phyloP scores from a whole-genome alignment of 2,329 filamentous ascomycete species.

The Trichophyton mentagrophytes region DNA sequence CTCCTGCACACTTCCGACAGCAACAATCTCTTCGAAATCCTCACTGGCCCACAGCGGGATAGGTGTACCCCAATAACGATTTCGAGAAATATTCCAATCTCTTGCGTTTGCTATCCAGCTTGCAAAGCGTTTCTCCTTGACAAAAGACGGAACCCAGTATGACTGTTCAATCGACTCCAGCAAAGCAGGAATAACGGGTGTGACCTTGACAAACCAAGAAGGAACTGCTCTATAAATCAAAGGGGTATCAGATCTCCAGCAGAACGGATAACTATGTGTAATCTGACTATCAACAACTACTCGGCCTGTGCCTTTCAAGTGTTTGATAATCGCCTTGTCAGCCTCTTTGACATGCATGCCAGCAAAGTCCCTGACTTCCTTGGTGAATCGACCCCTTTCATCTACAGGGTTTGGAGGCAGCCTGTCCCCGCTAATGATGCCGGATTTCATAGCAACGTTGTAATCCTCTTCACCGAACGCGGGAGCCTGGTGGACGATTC shows the following conservation, averaged over 20 bases:
- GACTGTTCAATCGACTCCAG: conserved; percentile 79
- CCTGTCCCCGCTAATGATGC: conserved; percentile 63
- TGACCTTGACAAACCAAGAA: conserved; percentile 88
- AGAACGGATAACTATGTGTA: conserved; percentile 86
- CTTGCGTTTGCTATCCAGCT: conserved; percentile 85
- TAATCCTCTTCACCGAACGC: conserved; percentile 97
- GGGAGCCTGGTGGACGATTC: conserved; percentile 86
- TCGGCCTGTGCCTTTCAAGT: conserved; percentile 63
- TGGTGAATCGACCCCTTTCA: conserved; percentile 66
- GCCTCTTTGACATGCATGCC: conserved; percentile 85
- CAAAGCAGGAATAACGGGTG: conserved; percentile 72
- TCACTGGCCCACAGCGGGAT: conserved; percentile 87
- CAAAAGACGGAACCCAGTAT: conserved; percentile 81
- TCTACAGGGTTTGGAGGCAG: conserved; percentile 87
- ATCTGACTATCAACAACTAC: conserved; percentile 76
- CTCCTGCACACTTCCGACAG: conserved; percentile 72
- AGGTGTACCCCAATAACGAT: conserved; percentile 91
- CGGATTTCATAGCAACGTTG: conserved; percentile 61
- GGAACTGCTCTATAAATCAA: conserved; percentile 86
- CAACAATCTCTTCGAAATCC: conserved; percentile 74
- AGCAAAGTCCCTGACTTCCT: conserved; percentile 63
- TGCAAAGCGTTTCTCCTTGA: conserved; percentile 82
- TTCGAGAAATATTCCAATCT: conserved; percentile 91
- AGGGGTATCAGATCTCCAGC: conserved; percentile 86
- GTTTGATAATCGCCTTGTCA: conserved; percentile 85